Percentiles rank a stretch among this genome's conserved stretches.
phyloP scores from a whole-genome alignment of 2,329 filamentous ascomycete species.

The Exophiala aquamarina region DNA sequence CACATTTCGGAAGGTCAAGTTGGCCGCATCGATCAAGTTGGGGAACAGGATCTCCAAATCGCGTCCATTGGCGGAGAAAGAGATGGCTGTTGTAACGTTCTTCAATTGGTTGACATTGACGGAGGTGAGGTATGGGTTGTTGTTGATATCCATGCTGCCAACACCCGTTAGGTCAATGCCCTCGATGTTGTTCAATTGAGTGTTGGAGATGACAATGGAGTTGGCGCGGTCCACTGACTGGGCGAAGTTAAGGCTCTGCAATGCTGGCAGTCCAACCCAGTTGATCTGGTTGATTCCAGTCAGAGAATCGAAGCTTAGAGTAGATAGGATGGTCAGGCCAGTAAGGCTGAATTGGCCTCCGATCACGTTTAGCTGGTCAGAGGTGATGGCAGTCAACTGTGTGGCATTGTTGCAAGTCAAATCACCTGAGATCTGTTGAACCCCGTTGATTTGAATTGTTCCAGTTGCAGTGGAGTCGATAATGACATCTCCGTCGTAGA shows the following conservation, averaged over 20 bases:
- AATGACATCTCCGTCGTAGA: slow-evolving; percentile 66
- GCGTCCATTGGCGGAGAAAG: slow-evolving; percentile 77
- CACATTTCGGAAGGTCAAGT: slow-evolving; percentile 81
- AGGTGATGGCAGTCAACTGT: slow-evolving; percentile 64
- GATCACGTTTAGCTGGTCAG: slow-evolving; percentile 63
- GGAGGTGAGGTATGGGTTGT: slow-evolving; percentile 77
- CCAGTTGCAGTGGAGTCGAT: slow-evolving; percentile 59
- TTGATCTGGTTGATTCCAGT: slow-evolving; percentile 64
- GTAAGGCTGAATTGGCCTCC: slow-evolving; percentile 68
- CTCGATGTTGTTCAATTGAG: slow-evolving; percentile 72
- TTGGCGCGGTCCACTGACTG: slow-evolving; percentile 66
- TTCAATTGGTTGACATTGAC: slow-evolving; percentile 73
- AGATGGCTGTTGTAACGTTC: slow-evolving; percentile 70
- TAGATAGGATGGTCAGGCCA: slow-evolving; percentile 67
- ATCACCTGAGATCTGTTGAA: slow-evolving; percentile 57
- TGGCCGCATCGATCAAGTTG: slow-evolving; percentile 73
- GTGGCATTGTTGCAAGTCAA: slow-evolving; percentile 55
- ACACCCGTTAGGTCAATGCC: slow-evolving; percentile 79
- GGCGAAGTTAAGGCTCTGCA: slow-evolving; percentile 61
- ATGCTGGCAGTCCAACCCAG: slow-evolving; percentile 69
- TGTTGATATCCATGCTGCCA: slow-evolving; percentile 76
- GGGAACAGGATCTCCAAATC: slow-evolving; percentile 72
- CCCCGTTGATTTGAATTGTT: slow-evolving; percentile 61
- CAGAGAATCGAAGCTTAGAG: slow-evolving; percentile 66
- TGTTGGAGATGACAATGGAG: slow-evolving; percentile 78